A percentile compares a stretch with the other conserved stretches of the same genome.
phyloP scores from a whole-genome alignment of 1,139 yeast species.

The Sugiyamaella japonica region DNA sequence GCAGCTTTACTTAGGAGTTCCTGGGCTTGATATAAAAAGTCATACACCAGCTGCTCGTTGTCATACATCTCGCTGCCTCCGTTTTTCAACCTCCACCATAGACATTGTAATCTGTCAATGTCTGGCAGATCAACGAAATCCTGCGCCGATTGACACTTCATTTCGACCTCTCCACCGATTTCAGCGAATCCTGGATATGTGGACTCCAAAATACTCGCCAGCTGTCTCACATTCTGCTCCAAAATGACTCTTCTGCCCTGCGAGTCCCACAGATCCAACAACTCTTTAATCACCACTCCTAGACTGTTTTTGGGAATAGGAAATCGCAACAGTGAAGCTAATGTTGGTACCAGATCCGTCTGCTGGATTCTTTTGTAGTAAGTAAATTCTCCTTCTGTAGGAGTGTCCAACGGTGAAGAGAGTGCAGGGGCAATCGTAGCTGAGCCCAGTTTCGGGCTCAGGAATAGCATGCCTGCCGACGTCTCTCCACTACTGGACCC shows the following conservation, averaged over 20 bases:
- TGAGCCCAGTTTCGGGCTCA: constrained; percentile 41
- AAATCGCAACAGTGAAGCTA: constrained; percentile 68
- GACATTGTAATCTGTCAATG: constrained; percentile 32
- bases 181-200: constrained; percentile 25
- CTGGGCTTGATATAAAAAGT: constrained; percentile 55
- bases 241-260: constrained; percentile 47
- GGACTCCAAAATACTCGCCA: constrained; percentile 36
- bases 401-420: constrained; percentile 42
- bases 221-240: constrained; percentile 63
- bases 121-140: constrained; percentile 25
- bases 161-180: constrained; percentile 12
- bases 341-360: constrained; percentile 84
- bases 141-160: constrained; percentile 25
- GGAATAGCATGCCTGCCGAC: constrained; percentile 71
- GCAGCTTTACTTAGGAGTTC: constrained; percentile 60
- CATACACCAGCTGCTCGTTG: constrained; percentile 34
- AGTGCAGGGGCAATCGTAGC: too few relatives aligned
- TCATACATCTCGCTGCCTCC: constrained; percentile 11
- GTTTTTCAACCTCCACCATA: constrained; percentile 25
- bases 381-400: constrained; percentile 48
- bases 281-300: constrained; percentile 65
- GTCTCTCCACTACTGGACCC: constrained; percentile 94
- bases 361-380: constrained; percentile 65
- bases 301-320: constrained; percentile 86
- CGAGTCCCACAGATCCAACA: constrained; percentile 54